phyloP scores from a whole-genome alignment of 495 filamentous ascomycete genomes.

The Penicillium canariense region DNA sequence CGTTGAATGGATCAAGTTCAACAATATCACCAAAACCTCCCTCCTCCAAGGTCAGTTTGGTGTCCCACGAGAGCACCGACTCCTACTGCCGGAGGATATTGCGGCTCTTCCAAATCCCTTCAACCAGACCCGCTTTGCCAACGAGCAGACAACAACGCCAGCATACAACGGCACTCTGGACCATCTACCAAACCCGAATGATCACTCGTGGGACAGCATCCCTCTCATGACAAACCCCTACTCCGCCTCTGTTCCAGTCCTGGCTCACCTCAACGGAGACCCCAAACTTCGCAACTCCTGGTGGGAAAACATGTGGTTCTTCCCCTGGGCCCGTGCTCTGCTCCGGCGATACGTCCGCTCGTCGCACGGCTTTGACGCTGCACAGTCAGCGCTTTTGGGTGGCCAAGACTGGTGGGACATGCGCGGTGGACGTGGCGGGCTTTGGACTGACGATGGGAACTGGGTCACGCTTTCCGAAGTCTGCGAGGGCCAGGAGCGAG shows the following conservation, averaged over 20 bases:
- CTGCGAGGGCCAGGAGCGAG: slow-evolving; percentile 49
- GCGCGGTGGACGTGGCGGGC: slow-evolving; percentile 55
- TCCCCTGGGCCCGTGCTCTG: slow-evolving; percentile 50
- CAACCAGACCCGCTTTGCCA: slow-evolving; percentile 32
- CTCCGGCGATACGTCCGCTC: slow-evolving; percentile 50
- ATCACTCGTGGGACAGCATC: slow-evolving; percentile 48
- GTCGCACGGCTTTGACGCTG: slow-evolving; percentile 41
- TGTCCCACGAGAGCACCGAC: slow-evolving; percentile 43
- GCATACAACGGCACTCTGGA: slow-evolving; percentile 44
- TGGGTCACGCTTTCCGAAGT: slow-evolving; percentile 57
- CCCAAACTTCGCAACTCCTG: slow-evolving; percentile 37
- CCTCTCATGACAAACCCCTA: slow-evolving; percentile 55
- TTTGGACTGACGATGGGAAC: slow-evolving; percentile 55
- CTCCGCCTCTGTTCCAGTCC: slow-evolving; percentile 45
- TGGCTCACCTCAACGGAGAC: slow-evolving; percentile 52
- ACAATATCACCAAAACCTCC: slow-evolving; percentile 42
- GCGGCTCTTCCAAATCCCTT: slow-evolving; percentile 42
- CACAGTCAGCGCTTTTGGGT: slow-evolving; percentile 44
- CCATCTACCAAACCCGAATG: slow-evolving; percentile 33
- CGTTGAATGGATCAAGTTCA: slow-evolving; percentile 49
- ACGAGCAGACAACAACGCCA: slow-evolving; percentile 33
- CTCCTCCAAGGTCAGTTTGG: slow-evolving; percentile 39
- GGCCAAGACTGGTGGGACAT: slow-evolving; percentile 54
- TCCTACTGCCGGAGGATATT: slow-evolving; percentile 43
- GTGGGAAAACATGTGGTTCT: slow-evolving; percentile 61